Conservation (phyloP, 495 filamentous ascomycete genomes). For the Alectoria sarmentosa region DNA sequence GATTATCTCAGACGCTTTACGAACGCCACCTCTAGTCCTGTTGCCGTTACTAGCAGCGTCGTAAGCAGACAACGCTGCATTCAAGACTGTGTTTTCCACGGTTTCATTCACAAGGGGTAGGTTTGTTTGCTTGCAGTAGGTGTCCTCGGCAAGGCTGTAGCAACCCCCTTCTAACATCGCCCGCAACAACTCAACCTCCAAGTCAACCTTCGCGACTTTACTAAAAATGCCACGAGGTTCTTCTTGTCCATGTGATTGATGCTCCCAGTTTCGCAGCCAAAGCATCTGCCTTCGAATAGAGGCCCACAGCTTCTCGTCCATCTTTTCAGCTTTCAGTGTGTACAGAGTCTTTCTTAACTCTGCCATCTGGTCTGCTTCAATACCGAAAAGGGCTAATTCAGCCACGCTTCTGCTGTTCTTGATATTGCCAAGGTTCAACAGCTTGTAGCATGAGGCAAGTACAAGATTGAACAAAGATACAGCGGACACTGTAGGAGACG, state of each 20-base stretch:
- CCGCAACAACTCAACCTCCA: slow-evolving; percentile 73
- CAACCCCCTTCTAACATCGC: slow-evolving; percentile 61
- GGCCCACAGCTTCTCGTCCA: slow-evolving; percentile 63
- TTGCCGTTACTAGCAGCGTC: slow-evolving; percentile 91
- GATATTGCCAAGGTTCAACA: slow-evolving; percentile 52
- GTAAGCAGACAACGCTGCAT: slow-evolving; percentile 64
- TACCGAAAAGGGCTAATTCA: slow-evolving; percentile 50
- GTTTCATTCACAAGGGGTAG: slow-evolving; percentile 42
- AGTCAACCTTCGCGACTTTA: slow-evolving; percentile 49
- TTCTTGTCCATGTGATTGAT: slow-evolving; percentile 32
- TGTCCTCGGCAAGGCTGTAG: slow-evolving; percentile 58
- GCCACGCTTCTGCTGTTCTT: slow-evolving; percentile 53
- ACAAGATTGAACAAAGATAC: slow-evolving; percentile 59
- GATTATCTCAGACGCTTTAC: slow-evolving; percentile 77
- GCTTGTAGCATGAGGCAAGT: slow-evolving; percentile 58
- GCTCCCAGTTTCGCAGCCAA: slow-evolving; percentile 78
- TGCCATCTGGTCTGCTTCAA: slow-evolving; percentile 57
- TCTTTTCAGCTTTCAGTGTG: slow-evolving; percentile 40
- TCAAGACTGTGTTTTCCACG: slow-evolving; percentile 59
- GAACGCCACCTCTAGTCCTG: slow-evolving; percentile 71
- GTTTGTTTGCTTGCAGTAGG: slow-evolving; percentile 50
- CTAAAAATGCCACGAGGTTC: slow-evolving; percentile 60
- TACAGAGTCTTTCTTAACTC: slow-evolving; percentile 59
- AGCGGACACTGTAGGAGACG: slow-evolving; percentile 53
- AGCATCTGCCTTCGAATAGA: slow-evolving; percentile 58